Conservation (phyloP, 2,329 filamentous ascomycete genomes). For the Penicillium occitanis region DNA sequence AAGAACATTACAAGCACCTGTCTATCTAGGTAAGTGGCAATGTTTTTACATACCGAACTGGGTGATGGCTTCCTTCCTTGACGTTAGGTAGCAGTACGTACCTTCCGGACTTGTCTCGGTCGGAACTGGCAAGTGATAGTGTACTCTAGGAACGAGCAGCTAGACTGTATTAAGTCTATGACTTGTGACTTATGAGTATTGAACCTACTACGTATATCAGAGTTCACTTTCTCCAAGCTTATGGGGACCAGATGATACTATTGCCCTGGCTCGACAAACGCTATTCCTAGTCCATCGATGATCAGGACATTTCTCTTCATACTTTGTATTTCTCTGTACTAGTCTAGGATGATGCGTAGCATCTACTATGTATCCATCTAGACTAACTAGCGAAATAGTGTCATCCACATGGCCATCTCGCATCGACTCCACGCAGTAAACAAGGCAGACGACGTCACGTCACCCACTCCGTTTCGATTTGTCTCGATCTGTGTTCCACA, state of each 20-base stretch:
- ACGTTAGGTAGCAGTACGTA: neutral
- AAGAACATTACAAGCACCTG: neutral
- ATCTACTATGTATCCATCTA: neutral
- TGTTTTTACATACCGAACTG: neutral
- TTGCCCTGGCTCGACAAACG: neutral
- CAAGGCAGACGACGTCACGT: neutral
- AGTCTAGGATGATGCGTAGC: neutral
- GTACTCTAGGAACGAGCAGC: neutral
- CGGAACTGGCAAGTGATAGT: neutral
- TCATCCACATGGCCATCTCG: slow-evolving; percentile 3
- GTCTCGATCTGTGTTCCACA: neutral
- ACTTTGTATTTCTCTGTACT: neutral
- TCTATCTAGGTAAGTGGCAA: no score
- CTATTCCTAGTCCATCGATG: neutral
- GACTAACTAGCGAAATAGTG: neutral
- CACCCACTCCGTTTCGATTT: neutral
- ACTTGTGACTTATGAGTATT: neutral
- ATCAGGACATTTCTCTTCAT: neutral
- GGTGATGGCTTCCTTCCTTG: neutral
- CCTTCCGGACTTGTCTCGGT: neutral
- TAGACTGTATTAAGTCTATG: neutral
- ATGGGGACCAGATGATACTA: neutral
- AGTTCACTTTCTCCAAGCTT: neutral
- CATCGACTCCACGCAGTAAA: neutral
- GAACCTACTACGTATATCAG: neutral